These are phyloP conservation scores for Coniochaeta hoffmannii DNA, from an alignment of 2,329 filamentous ascomycete species.

Conservation along the genomic window DNA sequence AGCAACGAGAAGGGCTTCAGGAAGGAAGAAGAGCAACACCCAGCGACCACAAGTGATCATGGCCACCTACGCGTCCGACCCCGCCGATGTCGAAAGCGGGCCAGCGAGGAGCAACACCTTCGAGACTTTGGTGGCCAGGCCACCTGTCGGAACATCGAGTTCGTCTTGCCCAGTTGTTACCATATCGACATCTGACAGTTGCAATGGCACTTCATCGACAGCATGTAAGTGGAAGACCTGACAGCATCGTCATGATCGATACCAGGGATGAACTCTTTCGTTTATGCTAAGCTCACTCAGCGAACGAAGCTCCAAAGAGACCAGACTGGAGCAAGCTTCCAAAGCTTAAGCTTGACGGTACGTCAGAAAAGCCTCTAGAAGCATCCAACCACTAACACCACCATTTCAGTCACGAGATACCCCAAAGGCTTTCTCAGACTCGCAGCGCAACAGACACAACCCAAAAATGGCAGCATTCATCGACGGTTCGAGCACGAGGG, in stretches of 20 bases:
- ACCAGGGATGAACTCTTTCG: not conserved
- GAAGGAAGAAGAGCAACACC: not conserved
- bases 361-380: not conserved
- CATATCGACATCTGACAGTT: not conserved
- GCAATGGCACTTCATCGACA: not conserved
- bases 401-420: not conserved
- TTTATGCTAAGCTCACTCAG: not conserved
- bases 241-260: no score
- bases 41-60: not conserved
- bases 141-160: not conserved
- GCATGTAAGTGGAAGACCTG: not conserved
- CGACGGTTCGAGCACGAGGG: not conserved
- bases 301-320: not conserved
- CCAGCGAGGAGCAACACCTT: not conserved
- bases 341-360: not conserved
- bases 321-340: not conserved
- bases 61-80: not conserved
- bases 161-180: not conserved
- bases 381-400: not conserved
- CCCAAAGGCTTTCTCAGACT: not conserved
- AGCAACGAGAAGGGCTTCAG: no score
- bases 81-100: not conserved
- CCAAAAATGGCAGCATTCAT: not conserved
- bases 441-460: not conserved
- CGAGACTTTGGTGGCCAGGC: not conserved